A percentile compares a stretch with the other conserved stretches of the same genome.
Conservation (phyloP, 768 basidiomycete species). For the Suillus plorans region DNA sequence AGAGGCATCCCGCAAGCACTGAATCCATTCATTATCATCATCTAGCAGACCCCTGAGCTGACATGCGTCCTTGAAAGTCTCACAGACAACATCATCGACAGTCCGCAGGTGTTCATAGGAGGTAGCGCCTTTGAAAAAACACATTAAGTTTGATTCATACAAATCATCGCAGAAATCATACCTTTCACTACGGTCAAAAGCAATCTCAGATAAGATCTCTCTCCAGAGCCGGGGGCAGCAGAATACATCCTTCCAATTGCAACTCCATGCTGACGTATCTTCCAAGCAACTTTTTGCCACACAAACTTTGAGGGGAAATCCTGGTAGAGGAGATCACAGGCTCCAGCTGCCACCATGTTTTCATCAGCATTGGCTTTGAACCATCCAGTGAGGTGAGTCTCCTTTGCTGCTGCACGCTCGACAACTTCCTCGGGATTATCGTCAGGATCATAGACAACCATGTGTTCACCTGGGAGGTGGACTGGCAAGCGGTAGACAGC, state of each 20-base stretch:
- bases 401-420: no score
- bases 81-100: slow-evolving; percentile 21
- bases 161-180: neutral
- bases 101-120: slow-evolving; percentile 26
- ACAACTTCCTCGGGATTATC: no score
- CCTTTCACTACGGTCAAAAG: slow-evolving; percentile 40
- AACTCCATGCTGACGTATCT: slow-evolving; percentile 10
- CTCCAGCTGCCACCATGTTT: no score
- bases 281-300: slow-evolving; percentile 23
- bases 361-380: slow-evolving; percentile 28
- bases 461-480: no score
- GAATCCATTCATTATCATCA: slow-evolving; percentile 47
- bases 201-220: slow-evolving; percentile 39
- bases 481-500: no score
- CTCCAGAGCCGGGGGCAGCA: slow-evolving; percentile 30
- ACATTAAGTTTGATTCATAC: neutral
- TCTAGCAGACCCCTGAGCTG: slow-evolving; percentile 41
- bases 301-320: slow-evolving; percentile 14
- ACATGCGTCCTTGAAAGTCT: slow-evolving; percentile 42
- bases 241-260: slow-evolving; percentile 35
- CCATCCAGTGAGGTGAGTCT: slow-evolving; percentile 30
- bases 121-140: slow-evolving; percentile 14
- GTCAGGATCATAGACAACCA: no score
- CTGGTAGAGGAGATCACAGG: no score
- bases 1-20: slow-evolving; percentile 41